A percentile compares a stretch with the other conserved stretches of the same genome.
Conservation (phyloP, 345 rosid species). For the Clausena lansium region DNA sequence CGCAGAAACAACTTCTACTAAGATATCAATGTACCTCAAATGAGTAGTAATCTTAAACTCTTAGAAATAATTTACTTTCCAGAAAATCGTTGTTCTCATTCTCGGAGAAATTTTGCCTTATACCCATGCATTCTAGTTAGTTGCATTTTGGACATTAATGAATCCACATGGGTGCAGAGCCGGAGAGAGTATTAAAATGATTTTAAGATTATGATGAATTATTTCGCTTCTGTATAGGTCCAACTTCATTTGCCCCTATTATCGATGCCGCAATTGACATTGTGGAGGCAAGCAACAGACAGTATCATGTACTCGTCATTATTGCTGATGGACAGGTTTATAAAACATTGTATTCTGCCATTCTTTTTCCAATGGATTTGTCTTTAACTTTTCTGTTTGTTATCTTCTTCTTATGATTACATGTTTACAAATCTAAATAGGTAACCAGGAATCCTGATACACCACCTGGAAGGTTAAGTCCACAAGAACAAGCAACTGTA, state of each 20-base stretch:
- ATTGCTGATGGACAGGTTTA: constrained; percentile 91
- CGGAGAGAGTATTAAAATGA: not conserved
- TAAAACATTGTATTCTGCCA: constrained; percentile 1
- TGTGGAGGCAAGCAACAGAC: constrained; percentile 68
- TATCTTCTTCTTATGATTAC: not conserved
- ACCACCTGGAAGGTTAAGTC: constrained; percentile 60
- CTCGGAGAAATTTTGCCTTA: not conserved
- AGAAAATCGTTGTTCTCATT: not conserved
- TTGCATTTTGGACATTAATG: not conserved
- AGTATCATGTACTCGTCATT: constrained; percentile 87
- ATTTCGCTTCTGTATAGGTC: constrained; percentile 45
- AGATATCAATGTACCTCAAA: not conserved
- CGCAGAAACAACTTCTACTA: not conserved
- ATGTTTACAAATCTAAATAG: constrained; percentile 26
- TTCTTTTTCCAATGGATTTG: not conserved
- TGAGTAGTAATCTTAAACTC: not conserved
- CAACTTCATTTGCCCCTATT: constrained; percentile 93
- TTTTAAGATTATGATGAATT: not conserved
- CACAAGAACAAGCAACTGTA: constrained; percentile 82
- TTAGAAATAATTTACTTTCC: not conserved
- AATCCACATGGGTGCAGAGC: not conserved
- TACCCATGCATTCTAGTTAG: not conserved
- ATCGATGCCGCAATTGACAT: constrained; percentile 84
- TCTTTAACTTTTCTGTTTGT: not conserved
- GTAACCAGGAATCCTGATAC: constrained; percentile 69